Base-by-base conservation (phyloP, 2,329 filamentous ascomycete species). In the Chaetothyriales sp. region DNA sequence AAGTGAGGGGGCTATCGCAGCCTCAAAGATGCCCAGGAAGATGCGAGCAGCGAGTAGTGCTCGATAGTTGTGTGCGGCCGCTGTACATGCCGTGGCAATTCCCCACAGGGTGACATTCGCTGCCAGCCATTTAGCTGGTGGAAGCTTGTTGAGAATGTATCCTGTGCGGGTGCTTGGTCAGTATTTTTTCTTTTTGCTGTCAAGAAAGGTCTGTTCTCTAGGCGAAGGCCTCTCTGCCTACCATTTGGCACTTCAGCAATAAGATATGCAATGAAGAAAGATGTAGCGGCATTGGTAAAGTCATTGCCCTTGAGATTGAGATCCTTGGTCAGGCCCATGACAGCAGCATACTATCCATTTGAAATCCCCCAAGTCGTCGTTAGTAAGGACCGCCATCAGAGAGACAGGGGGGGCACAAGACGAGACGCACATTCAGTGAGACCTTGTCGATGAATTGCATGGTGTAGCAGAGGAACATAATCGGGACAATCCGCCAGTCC, bases 181-280 rank as follows among this genome's bases (percentile, higher is more conserved):
- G 18, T 42, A 61, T 66, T n/a, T n/a, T n/a, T n/a, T n/a, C n/a
- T n/a, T n/a, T n/a, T n/a, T 20, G 62, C 58, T 4, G 63, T 65
- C 18, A 63, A 59, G 45, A 64, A 65, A 22, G 58, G 61, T 22
- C 1, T 61, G 53, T 6, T 22, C 1, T 61, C 54, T 6, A 59
- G 57, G n/a, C n/a, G 52, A 51, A 63, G 28, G 64, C 63, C n/a
- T n/a, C n/a, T 0, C 63, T 64, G 8, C 63, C 62, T 64, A 10
- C 63, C 63, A 2, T 62, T 63, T 1, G 55, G 58, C 26, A 55
- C 53, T 9, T 58, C 63, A 1, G 61, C 63, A 7, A 75, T 68
- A 1, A 79, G 64, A 49, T 78, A 74, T 3, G 76, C 79, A 43
- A 83, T 77, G 58, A 79, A 83, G 57, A 83, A 76, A 25, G 76